Evolutionary conservation across 495 filamentous ascomycete species (phyloP), one percentile per base, ranked within the genome.

Genomic region (Penicillium macrosclerotiorum): DNA sequence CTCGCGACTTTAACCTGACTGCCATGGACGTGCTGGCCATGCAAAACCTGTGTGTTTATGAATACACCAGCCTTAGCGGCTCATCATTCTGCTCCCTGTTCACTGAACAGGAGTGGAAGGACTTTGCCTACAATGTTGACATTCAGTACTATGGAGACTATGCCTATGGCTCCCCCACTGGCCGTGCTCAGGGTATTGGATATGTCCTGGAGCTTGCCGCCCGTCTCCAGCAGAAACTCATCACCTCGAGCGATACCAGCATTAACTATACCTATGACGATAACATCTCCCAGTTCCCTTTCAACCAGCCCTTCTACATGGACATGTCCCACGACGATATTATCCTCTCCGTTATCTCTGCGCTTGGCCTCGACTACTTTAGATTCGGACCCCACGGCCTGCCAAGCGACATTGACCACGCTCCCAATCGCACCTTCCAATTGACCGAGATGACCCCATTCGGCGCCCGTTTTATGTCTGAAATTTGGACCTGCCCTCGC

Each of bases 171-270:
- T 81, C 79, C 2, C 77, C 81, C 1, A 74, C 71, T 5, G 82
- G 80, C 19, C 71, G 83, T 6, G 83, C 83, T 8, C 71, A 81
- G 18, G 82, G 81, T 1, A 76, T 84, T 31, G 82, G 81, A 27
- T 86, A 81, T 46, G 75, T 83, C 9, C 64, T 81, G 38, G 82
- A 86, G 62, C 71, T 83, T 27, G 60, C 80, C 2, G 82, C 80
- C 5, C 71, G 82, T 14, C 70, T 85, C 5, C 46, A 75, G 42
- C 65, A 77, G 51, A 78, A 82, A 51, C 68, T 77, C 4, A 55
- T 63, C 37, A 64, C 77, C 16, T 71, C 68, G 14, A 73, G 73
- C 1, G 70, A 72, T 8, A 77, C 73, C 8, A 76, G 80, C 49
- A 73, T 82, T 68, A 85, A 86, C 55, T 59, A 75, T 26, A 80